Evolutionary conservation across 306 rosid genomes (phyloP), one percentile per base, ranked within the genome.

Genomic region (Pueraria montana): DNA sequence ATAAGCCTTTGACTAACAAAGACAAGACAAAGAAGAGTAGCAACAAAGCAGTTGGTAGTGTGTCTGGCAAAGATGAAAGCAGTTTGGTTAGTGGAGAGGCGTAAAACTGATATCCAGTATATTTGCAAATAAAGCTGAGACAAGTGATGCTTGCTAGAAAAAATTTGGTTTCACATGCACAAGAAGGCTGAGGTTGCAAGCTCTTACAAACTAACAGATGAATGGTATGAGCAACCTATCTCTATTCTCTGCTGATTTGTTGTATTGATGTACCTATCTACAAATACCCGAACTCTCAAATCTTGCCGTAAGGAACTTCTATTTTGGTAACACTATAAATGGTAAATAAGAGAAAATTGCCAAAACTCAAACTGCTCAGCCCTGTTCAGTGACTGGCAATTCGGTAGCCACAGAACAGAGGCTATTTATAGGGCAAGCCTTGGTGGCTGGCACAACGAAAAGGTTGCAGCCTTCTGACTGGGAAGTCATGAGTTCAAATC

Each of bases 51-150:
- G 79, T 55, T 43, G 42, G 79, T 45, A 82, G 81, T 72, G 62
- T 82, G 76, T 76, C 88, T 63, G 70, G 86, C 84, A 85, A 87
- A 83, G 95, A 89, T 16, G 90, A 87, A 80, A 91, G 77, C 80
- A 88, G 82, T 78, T 84, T 86, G 86, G 96, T 93, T 75, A 90
- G 92, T 86, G 92, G 85, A 72, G 95, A 91, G 83, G 94, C 91
- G 56, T 90, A 77, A 76, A 67, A 87, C 73, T 84, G 89, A 81
- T 67, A 74, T 79, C 77, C 46, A 53, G 68, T 26, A 58, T 61
- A 71, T 86, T 72, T 79, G 52, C 62, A 65, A 38, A 76, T 49
- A 77, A 81, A 71, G 38, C 79, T 23, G 40, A 78, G 66, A 53
- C 52, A 27, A 53, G 4, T 17, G 76, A 68, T 52, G 78, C 76